Evolutionary conservation across 169 alveolate genomes (phyloP).

Genomic region (Prorocentrum cordatum): DNA sequence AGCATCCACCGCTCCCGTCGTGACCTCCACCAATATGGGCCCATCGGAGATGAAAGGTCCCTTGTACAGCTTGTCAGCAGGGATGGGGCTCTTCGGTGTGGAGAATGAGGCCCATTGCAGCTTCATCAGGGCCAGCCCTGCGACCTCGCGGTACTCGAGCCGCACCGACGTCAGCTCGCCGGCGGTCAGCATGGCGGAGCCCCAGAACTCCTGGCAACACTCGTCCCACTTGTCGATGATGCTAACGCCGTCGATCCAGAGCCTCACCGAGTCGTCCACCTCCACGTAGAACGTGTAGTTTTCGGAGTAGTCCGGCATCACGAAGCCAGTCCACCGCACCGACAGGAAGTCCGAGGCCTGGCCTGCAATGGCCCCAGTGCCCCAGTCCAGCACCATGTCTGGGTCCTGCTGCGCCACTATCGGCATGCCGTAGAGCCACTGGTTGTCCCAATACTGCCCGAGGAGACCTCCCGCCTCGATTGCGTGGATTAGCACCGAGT

Average conservation of each 20-base stretch:
- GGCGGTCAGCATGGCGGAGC: conserved; percentile 10
- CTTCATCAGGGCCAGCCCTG: conserved; percentile 14
- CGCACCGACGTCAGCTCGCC: conserved; percentile 39
- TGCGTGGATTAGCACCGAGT: conserved; percentile 38
- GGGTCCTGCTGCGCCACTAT: conserved; percentile 48
- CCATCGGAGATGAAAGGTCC: conserved; percentile 43
- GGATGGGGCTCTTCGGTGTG: conserved; percentile 13
- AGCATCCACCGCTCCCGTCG: not conserved
- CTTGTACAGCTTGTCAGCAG: conserved; percentile 20
- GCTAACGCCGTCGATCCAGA: conserved; percentile 24
- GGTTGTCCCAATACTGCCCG: conserved; percentile 67
- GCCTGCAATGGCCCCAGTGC: conserved; percentile 41
- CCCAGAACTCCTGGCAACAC: conserved; percentile 64
- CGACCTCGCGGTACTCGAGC: conserved; percentile 32
- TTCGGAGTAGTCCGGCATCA: conserved; percentile 35
- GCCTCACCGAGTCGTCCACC: conserved; percentile 15
- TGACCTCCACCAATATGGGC: conserved; percentile 1
- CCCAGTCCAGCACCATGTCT: not conserved
- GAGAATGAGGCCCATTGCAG: conserved; percentile 55
- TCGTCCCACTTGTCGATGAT: conserved; percentile 54
- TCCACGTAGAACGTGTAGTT: conserved; percentile 26
- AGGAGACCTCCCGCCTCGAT: conserved; percentile 44
- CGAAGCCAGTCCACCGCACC: conserved; percentile 17
- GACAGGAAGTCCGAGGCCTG: conserved; percentile 55
- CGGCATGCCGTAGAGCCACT: conserved; percentile 60